Conservation (phyloP, 1,139 yeast species). For the Kodamaea plutei region DNA sequence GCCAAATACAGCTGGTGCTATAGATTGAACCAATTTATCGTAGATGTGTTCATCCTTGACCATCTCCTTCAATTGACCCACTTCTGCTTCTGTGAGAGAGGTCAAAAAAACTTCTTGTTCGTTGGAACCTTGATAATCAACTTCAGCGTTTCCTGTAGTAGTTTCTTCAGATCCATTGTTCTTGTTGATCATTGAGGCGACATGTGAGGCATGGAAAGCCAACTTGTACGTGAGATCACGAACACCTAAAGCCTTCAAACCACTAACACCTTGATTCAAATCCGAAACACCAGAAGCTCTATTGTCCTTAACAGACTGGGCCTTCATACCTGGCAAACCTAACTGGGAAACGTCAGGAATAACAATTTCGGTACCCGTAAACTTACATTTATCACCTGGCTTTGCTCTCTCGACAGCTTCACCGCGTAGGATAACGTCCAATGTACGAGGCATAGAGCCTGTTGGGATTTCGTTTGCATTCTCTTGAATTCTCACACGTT, state of each 20-base stretch:
- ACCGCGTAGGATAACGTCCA: conserved; percentile 90
- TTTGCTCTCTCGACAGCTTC: conserved; percentile 95
- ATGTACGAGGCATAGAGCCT: conserved; percentile 97
- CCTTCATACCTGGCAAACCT: conserved; percentile 95
- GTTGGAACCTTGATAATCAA: conserved; percentile 35
- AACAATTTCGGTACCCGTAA: conserved; percentile 94
- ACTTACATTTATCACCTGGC: conserved; percentile 95
- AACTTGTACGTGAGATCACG: conserved; percentile 90
- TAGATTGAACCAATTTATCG: conserved; percentile 78
- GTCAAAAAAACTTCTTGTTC: conserved; percentile 80
- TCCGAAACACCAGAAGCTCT: conserved; percentile 52
- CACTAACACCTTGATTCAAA: conserved; percentile 78
- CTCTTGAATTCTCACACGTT: conserved; percentile 91
- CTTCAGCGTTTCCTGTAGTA: conserved; percentile 30
- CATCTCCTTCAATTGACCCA: conserved; percentile 83
- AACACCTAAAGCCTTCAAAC: conserved; percentile 83
- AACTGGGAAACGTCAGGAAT: conserved; percentile 93
- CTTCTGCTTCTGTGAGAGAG: conserved; percentile 77
- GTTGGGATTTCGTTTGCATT: conserved; percentile 95
- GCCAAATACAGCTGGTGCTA: conserved; percentile 97
- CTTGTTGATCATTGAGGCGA: conserved; percentile 52
- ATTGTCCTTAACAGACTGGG: conserved; percentile 72
- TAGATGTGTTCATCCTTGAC: conserved; percentile 86
- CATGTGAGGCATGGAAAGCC: conserved; percentile 91
- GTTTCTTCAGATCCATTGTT: conserved; percentile 34